Conservation (phyloP, 108 stramenopile genomes). For the Fragilaria crotonensis region DNA sequence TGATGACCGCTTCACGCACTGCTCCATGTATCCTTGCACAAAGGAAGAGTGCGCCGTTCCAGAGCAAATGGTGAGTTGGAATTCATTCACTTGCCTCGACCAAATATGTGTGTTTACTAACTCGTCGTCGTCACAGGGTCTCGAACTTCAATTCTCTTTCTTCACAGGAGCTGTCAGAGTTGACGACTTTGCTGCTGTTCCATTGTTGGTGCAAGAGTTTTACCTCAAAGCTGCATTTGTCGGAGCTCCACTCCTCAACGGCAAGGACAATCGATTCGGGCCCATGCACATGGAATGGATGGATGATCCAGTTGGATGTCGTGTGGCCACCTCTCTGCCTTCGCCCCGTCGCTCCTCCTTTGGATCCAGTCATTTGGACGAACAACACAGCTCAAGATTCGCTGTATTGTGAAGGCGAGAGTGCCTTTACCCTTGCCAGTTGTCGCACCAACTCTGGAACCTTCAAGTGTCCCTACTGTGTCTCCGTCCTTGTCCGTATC, state of each 20-base stretch:
- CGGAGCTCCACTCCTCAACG: not conserved
- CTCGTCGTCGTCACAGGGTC: not conserved
- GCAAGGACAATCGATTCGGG: not conserved
- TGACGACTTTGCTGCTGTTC: not conserved
- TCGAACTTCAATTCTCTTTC: conserved; percentile 1
- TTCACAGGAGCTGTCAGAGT: too few species aligned
- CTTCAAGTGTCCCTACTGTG: not conserved
- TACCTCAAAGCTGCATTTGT: not conserved
- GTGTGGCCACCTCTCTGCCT: not conserved
- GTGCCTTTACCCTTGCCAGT: not conserved
- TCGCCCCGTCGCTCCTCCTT: not conserved
- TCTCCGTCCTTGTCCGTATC: not conserved
- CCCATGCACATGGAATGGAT: conserved; percentile 2
- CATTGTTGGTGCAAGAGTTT: not conserved
- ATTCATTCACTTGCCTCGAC: too few species aligned
- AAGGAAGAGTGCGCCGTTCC: conserved; percentile 1
- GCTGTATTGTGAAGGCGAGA: not conserved
- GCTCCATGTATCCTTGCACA: conserved; percentile 5
- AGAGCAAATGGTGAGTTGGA: conserved; percentile 8
- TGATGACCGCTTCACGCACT: conserved; percentile 2
- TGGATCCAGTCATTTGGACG: not conserved
- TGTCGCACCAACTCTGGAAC: not conserved
- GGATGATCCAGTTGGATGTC: conserved; percentile 5
- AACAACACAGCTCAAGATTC: not conserved
- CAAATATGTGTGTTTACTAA: too few species aligned